phyloP scores from a whole-genome alignment of 106 monocot genomes.

The Acanthochlamys bracteata region DNA sequence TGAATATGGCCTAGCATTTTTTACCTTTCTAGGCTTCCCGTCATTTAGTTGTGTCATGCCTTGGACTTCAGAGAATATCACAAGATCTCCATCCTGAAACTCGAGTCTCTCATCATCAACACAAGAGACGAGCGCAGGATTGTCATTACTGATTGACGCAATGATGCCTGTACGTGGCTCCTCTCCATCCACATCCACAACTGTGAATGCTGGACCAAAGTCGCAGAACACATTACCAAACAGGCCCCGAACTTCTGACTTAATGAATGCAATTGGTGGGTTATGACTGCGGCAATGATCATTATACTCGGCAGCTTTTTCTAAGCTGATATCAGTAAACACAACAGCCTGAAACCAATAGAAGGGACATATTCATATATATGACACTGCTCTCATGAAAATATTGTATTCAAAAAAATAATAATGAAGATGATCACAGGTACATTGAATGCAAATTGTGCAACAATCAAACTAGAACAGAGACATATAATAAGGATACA shows the following conservation, averaged over 20 bases:
- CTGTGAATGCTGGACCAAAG: slow-evolving; percentile 90
- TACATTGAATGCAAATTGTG: too few relatives aligned
- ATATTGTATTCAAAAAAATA: too few relatives aligned
- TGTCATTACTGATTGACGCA: slow-evolving; percentile 74
- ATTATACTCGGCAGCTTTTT: slow-evolving; percentile 74
- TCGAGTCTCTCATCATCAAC: slow-evolving; percentile 90
- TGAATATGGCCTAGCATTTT: slow-evolving; percentile 50
- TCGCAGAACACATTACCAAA: slow-evolving; percentile 90
- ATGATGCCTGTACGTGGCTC: slow-evolving; percentile 90
- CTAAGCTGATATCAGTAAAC: slow-evolving; percentile 77
- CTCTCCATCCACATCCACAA: slow-evolving; percentile 86
- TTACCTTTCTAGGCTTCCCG: slow-evolving; percentile 81
- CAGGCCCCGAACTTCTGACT: slow-evolving; percentile 83
- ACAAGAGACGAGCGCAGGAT: slow-evolving; percentile 62
- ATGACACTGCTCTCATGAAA: too few relatives aligned
- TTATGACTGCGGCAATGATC: slow-evolving; percentile 71
- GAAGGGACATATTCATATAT: too few relatives aligned
- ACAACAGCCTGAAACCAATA: slow-evolving; percentile 56
- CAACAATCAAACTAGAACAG: neutral
- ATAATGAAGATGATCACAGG: too few relatives aligned
- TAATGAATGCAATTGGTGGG: slow-evolving; percentile 89
- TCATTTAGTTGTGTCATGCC: slow-evolving; percentile 93
- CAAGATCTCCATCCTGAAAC: slow-evolving; percentile 92
- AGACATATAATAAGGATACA: neutral
- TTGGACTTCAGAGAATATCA: slow-evolving; percentile 77